phyloP scores from a whole-genome alignment of 441 rosid genomes.

The Flueggea neowawraea region DNA sequence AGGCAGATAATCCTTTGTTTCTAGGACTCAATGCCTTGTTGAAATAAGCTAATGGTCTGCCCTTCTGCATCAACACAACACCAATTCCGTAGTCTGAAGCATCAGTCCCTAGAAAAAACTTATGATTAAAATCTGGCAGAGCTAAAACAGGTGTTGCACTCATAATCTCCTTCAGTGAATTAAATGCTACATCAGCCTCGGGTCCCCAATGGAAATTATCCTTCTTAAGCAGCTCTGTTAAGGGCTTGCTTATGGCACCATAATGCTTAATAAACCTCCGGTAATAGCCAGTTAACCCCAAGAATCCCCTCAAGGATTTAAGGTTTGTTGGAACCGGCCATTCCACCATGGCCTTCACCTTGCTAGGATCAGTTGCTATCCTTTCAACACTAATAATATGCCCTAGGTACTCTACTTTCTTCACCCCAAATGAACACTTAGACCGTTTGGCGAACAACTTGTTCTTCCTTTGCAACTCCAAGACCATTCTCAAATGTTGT shows the following conservation, averaged over 20 bases:
- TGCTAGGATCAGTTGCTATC: background rate
- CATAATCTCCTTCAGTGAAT: background rate
- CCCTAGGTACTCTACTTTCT: background rate
- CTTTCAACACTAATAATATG: background rate
- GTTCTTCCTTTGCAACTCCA: background rate
- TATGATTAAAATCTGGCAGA: background rate
- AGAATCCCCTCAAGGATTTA: background rate
- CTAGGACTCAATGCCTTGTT: background rate
- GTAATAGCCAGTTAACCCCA: no score
- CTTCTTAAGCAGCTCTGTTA: background rate
- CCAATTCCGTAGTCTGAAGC: background rate
- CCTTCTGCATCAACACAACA: background rate
- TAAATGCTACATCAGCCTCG: background rate
- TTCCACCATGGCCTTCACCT: background rate
- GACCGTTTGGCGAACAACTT: background rate
- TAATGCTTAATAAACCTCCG: background rate
- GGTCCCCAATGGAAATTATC: accelerated
- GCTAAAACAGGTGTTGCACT: background rate
- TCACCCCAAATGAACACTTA: background rate
- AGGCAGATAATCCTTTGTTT: background rate
- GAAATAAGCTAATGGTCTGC: background rate
- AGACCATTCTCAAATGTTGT: background rate
- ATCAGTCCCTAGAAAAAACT: background rate
- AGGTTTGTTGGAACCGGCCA: background rate
- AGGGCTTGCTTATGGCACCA: background rate